phyloP scores from a whole-genome alignment of 169 alveolate species.

The Plasmodium knowlesi region DNA sequence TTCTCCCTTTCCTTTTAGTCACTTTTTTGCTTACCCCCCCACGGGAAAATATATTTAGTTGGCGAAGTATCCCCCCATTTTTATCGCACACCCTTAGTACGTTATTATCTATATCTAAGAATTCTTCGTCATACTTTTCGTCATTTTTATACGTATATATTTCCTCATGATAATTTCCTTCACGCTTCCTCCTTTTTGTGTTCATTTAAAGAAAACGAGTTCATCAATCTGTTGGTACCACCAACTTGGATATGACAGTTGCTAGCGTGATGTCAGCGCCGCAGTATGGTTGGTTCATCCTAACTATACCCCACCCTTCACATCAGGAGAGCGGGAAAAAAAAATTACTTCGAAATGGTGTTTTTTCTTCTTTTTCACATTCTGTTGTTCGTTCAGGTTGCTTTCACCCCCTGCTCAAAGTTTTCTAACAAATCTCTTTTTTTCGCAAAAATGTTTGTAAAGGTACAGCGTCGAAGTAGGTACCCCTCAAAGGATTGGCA shows the following conservation, averaged over 20 bases:
- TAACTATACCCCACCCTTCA: neutral
- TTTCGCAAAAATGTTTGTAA: neutral
- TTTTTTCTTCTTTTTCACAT: neutral
- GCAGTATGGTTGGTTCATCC: neutral
- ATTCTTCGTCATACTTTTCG: conserved; percentile 68
- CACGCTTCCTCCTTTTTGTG: neutral
- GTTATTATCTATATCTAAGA: conserved; percentile 54
- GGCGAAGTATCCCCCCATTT: neutral
- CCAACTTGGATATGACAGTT: neutral
- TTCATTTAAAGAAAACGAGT: neutral
- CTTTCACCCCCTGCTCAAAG: neutral
- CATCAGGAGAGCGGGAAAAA: neutral
- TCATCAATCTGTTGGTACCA: neutral
- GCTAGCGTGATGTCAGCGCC: neutral
- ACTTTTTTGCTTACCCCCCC: neutral
- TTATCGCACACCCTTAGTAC: conserved; percentile 11
- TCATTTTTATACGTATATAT: conserved; percentile 45
- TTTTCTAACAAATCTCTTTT: neutral
- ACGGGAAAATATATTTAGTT: conserved; percentile 27
- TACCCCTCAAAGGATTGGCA: neutral
- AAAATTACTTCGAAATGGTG: neutral
- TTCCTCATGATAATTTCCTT: conserved; percentile 33
- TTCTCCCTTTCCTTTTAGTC: neutral
- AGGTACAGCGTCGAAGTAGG: neutral
- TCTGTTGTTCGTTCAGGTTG: neutral